phyloP scores from a whole-genome alignment of 306 rosid species.

The Cyclanthera cordifolia region DNA sequence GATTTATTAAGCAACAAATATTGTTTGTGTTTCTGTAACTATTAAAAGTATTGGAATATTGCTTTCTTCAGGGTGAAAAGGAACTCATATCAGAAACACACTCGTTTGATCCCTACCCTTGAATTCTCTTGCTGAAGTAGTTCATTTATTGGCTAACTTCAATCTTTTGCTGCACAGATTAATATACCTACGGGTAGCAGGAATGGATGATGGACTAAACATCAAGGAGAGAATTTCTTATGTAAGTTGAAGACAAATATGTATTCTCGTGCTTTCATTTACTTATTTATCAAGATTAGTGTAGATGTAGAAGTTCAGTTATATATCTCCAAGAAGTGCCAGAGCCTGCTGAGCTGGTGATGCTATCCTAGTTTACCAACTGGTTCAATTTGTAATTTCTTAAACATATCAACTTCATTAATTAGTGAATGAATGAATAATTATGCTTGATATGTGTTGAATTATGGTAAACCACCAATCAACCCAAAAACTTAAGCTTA shows the following conservation, averaged over 20 bases:
- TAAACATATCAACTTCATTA: neutral
- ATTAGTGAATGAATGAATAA: neutral
- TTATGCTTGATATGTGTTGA: too few relatives aligned
- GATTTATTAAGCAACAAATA: conserved; percentile 18
- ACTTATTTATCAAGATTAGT: neutral
- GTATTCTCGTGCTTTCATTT: neutral
- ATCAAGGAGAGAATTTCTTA: conserved; percentile 70
- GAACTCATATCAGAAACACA: neutral
- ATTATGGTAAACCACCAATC: too few relatives aligned
- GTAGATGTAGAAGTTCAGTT: neutral
- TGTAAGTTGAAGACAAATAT: conserved; percentile 41
- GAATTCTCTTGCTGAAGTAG: neutral
- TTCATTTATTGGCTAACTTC: neutral
- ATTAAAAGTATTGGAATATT: neutral
- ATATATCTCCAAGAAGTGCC: neutral
- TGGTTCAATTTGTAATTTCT: neutral
- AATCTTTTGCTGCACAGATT: conserved; percentile 39
- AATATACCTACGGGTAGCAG: conserved; percentile 78
- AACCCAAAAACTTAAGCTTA: too few relatives aligned
- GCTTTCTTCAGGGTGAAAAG: neutral
- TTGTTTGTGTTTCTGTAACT: conserved; percentile 7
- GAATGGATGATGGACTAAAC: conserved; percentile 90
- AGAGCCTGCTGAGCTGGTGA: neutral
- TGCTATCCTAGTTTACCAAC: neutral
- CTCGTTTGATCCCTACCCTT: neutral